phyloP scores from a whole-genome alignment of 2,329 filamentous ascomycete species.

The Colletotrichum sp. region DNA sequence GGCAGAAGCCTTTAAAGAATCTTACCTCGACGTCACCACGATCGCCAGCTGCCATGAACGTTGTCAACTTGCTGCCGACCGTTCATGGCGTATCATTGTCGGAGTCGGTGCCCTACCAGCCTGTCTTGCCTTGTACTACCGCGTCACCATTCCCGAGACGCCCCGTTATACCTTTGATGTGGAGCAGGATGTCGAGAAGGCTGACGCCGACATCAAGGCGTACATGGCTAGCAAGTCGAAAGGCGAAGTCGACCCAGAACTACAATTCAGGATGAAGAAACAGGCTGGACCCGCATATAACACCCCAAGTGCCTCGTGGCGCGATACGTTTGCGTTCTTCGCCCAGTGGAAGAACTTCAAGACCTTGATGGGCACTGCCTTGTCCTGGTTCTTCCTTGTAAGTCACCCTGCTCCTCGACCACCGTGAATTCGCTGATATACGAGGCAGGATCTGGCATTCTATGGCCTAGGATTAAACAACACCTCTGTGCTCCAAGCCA shows the following conservation, averaged over 20 bases:
- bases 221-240: conserved; percentile 56
- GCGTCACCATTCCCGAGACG: conserved; percentile 85
- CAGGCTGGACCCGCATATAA: conserved; percentile 58
- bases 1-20: conserved; percentile 65
- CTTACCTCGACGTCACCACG: conserved; percentile 39
- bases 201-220: conserved; percentile 72
- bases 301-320: conserved; percentile 72
- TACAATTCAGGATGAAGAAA: conserved; percentile 59
- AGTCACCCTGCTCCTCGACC: conserved; percentile 12
- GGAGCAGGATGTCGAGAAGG: conserved; percentile 76
- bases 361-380: conserved; percentile 75
- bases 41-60: conserved; percentile 61
- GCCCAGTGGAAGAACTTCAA: conserved; percentile 72
- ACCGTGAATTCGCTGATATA: conserved; percentile 10
- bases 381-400: conserved; percentile 81
- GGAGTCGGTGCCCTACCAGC: conserved; percentile 81
- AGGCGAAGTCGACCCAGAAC: conserved; percentile 52
- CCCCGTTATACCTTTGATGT: conserved; percentile 86
- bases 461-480: conserved; percentile 80
- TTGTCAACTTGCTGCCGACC: conserved; percentile 76
- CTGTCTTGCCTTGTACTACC: conserved; percentile 82
- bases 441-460: conserved; percentile 64
- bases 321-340: conserved; percentile 72
- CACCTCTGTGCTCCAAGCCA: conserved; percentile 71
- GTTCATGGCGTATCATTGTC: conserved; percentile 83